Evolutionary conservation across 108 stramenopile species (phyloP).

Genomic region (Cyclotella distinguenda): DNA sequence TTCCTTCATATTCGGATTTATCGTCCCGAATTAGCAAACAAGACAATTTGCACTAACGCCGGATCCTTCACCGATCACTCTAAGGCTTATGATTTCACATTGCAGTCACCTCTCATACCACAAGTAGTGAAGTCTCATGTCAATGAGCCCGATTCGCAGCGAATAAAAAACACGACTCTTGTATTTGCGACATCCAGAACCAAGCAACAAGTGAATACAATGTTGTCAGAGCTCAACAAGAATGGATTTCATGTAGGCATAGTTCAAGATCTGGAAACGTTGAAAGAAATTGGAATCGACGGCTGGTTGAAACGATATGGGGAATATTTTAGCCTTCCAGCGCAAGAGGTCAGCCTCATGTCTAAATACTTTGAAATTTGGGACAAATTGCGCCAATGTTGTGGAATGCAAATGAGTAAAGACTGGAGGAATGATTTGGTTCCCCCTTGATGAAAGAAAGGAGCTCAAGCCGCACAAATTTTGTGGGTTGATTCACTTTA

Average conservation of each 20-base stretch:
- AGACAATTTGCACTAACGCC: background rate
- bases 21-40: background rate
- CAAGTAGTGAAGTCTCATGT: background rate
- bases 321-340: background rate
- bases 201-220: background rate
- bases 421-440: no score
- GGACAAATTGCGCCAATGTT: slow-evolving; percentile 3
- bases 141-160: background rate
- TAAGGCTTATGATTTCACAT: background rate
- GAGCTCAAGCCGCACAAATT: no score
- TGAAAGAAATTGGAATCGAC: background rate
- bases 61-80: background rate
- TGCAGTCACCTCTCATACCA: background rate
- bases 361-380: background rate
- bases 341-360: background rate
- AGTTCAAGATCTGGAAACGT: slow-evolving; percentile 7
- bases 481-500: background rate
- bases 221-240: background rate
- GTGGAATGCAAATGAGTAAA: slow-evolving; percentile 20
- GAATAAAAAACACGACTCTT: background rate
- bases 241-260: background rate
- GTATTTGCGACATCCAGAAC: slow-evolving; percentile 2
- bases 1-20: background rate
- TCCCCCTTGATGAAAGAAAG: no score
- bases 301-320: background rate